Percentiles rank a stretch among this genome's conserved stretches.
Evolutionary conservation across 345 rosid species (phyloP).

Genomic region (Noccaea bulbosa): DNA sequence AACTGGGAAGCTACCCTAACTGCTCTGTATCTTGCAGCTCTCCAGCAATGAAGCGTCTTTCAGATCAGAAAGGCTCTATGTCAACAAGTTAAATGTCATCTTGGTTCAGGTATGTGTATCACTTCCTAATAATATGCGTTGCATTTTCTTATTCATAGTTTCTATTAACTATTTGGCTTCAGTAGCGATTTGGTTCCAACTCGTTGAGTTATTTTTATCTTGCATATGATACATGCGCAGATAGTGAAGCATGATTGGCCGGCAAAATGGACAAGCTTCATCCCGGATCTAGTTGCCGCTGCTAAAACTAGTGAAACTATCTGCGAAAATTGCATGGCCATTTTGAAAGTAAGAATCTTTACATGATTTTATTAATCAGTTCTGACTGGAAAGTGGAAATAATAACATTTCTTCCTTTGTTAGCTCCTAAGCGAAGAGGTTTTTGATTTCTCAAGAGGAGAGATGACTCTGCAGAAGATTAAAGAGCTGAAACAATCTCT

Average conservation of each 20-base stretch:
- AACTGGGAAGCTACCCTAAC: not conserved
- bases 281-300: constrained; percentile 98
- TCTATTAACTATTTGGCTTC: constrained; percentile 11
- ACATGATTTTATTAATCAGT: constrained; percentile 22
- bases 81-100: constrained; percentile 92
- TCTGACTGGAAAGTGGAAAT: constrained; percentile 3
- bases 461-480: constrained; percentile 96
- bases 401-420: constrained; percentile 28
- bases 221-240: constrained; percentile 50
- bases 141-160: constrained; percentile 9
- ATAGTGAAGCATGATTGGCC: constrained; percentile 99
- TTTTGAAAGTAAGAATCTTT: constrained; percentile 68
- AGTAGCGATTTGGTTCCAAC: constrained; percentile 15
- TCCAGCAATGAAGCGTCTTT: constrained; percentile 89
- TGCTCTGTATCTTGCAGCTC: constrained; percentile 54
- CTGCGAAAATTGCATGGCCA: constrained; percentile 98
- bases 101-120: constrained; percentile 78
- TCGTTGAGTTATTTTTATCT: not conserved
- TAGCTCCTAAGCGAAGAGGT: constrained; percentile 99
- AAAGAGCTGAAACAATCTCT: constrained; percentile 97
- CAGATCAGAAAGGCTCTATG: constrained; percentile 84
- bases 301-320: constrained; percentile 99
- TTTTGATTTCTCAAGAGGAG: constrained; percentile 98
- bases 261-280: constrained; percentile 93
- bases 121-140: constrained; percentile 2